phyloP scores from a whole-genome alignment of 2,329 filamentous ascomycete genomes.

The Aspergillus niger region DNA sequence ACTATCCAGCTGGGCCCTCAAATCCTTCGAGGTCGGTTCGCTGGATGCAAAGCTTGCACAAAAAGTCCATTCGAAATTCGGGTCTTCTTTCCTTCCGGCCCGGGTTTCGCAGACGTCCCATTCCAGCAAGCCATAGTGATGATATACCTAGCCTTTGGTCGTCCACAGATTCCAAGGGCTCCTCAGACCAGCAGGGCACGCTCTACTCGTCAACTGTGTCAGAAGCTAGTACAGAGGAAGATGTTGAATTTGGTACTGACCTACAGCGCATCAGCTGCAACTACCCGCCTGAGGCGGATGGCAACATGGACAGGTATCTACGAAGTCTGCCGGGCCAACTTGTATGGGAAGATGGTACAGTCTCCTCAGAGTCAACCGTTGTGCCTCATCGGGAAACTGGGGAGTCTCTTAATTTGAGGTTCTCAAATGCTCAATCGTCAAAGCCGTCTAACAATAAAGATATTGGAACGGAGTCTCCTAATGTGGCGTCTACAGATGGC shows the following conservation, averaged over 20 bases:
- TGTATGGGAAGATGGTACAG: constrained; percentile 4
- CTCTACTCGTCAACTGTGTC: constrained; percentile 27
- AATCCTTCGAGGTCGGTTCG: constrained; percentile 22
- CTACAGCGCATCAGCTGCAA: constrained; percentile 29
- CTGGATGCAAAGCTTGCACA: constrained; percentile 31
- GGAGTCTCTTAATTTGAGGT: background rate
- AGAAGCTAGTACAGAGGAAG: constrained; percentile 33
- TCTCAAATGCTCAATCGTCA: background rate
- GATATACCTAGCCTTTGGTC: constrained; percentile 16
- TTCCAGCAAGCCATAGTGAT: background rate
- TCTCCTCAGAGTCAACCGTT: background rate
- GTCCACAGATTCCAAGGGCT: constrained; percentile 25
- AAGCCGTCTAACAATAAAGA: background rate
- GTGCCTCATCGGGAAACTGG: background rate
- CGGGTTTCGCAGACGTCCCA: constrained; percentile 28
- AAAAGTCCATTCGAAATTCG: constrained; percentile 29
- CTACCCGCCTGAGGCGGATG: constrained; percentile 13
- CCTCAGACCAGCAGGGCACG: constrained; percentile 13
- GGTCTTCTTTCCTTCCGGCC: constrained; percentile 30
- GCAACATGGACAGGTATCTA: constrained; percentile 11
- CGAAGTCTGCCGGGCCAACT: constrained; percentile 8
- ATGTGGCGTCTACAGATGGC: background rate
- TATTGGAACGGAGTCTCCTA: background rate
- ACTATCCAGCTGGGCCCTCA: constrained; percentile 16
- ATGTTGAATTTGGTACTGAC: constrained; percentile 30